phyloP scores from a whole-genome alignment of 495 filamentous ascomycete genomes.

The Aspergillus haitiensis region DNA sequence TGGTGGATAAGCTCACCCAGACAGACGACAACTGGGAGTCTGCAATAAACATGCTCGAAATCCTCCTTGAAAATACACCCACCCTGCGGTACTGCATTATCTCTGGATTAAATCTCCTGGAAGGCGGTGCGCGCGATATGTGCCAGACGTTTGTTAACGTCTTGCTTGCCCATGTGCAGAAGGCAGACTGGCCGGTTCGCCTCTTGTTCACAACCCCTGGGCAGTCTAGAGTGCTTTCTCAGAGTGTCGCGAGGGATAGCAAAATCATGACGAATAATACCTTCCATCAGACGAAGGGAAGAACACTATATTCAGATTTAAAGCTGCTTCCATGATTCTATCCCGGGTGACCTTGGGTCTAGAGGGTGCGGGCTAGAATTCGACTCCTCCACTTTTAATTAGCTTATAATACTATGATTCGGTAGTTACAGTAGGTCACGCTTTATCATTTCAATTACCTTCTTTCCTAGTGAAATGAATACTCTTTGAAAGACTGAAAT shows the following conservation, averaged over 20 bases:
- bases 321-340: too few species aligned
- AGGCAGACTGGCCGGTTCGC: background rate
- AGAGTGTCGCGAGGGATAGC: background rate
- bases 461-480: too few species aligned
- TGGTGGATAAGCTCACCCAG: background rate
- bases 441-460: too few species aligned
- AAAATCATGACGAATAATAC: background rate
- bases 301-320: background rate
- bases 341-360: too few species aligned
- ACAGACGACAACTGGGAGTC: background rate
- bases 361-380: too few species aligned
- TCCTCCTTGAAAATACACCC: background rate
- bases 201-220: background rate
- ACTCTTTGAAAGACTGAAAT: too few species aligned
- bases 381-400: too few species aligned
- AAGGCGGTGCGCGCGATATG: background rate
- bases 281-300: conserved; percentile 2
- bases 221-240: background rate
- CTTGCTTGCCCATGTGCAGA: background rate
- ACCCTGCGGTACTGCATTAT: background rate
- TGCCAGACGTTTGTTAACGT: background rate
- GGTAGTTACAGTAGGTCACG: too few species aligned
- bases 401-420: too few species aligned
- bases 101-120: background rate
- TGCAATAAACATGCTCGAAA: background rate